These are phyloP conservation scores for Setomelanomma holmii DNA, from an alignment of 2,329 filamentous ascomycete species.

Conservation along the genomic window DNA sequence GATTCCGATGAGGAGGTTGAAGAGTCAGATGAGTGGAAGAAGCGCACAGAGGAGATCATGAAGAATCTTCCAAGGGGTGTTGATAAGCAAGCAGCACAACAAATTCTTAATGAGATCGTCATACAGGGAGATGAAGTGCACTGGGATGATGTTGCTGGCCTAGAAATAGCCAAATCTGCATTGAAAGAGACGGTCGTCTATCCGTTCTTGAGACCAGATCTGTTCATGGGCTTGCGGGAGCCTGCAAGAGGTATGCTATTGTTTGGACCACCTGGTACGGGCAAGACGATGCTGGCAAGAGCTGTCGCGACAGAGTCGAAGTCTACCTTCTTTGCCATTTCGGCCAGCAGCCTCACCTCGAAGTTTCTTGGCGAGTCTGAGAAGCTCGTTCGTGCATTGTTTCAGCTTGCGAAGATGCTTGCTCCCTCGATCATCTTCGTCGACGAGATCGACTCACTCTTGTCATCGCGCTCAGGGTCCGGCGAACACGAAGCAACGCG, in stretches of 20 bases:
- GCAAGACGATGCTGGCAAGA: constrained; percentile 96
- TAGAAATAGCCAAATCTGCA: constrained; percentile 89
- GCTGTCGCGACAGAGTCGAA: constrained; percentile 93
- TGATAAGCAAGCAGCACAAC: constrained; percentile 81
- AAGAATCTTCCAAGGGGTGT: constrained; percentile 82
- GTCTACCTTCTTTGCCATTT: constrained; percentile 97
- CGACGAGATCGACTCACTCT: constrained; percentile 93
- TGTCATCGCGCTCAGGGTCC: constrained; percentile 81
- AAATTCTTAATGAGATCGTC: constrained; percentile 95
- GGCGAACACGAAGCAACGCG: constrained; percentile 92
- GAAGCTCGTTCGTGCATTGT: constrained; percentile 92
- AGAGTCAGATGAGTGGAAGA: constrained; percentile 48
- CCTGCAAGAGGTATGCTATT: constrained; percentile 94
- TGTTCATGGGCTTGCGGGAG: constrained; percentile 95
- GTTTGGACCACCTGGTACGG: constrained; percentile 96
- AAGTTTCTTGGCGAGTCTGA: constrained; percentile 97
- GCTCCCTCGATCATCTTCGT: constrained; percentile 98
- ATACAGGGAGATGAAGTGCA: constrained; percentile 93
- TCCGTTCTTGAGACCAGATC: constrained; percentile 89
- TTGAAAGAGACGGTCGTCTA: constrained; percentile 97
- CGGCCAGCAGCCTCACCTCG: constrained; percentile 89
- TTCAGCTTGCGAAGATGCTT: constrained; percentile 84
- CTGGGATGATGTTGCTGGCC: constrained; percentile 91
- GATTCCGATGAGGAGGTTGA: constrained; percentile 27
- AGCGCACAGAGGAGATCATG: constrained; percentile 59